Base-by-base conservation (phyloP, 352 stramenopile species). In the Pythium chondricola region DNA sequence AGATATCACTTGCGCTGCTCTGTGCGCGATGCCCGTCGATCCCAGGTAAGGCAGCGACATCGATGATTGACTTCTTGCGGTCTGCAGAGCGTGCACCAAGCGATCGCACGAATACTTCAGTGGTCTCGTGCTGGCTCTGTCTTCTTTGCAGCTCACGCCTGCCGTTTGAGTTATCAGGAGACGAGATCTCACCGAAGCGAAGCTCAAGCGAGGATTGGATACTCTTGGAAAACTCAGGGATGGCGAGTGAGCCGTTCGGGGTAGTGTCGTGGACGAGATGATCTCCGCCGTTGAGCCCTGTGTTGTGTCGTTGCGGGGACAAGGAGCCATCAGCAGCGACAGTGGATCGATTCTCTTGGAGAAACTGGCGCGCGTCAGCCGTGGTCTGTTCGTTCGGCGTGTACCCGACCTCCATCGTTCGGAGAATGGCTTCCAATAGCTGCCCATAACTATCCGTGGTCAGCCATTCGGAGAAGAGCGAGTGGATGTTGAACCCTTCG, bases 401-500 rank as follows among this genome's bases (percentile, higher is more conserved):
- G 48, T 82, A 77, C 0, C 81, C 81, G 13, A 63, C 59, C 46
- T 93, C 81, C 72, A 93, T 89, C 16, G 63, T 72, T 22, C 77
- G 65, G 40, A 93, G 37, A 13, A 93, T 68, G 0, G 67, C 64
- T 53, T 88, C 76, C 9, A 84, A 49, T 21, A 93, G 51, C 25
- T 85, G 66, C 0, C 54, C 67, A 3, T 73, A 51, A 52, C 69
- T 89, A 24, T 84, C 62, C 10, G 64, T 57, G 10, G 55, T 48
- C 16, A 93, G 65, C 81, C 78, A 93, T 26, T 61, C 65, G 52
- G 85, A 66, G 22, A 88, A 75, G 16, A 87, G 22, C 0, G 53
- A 36, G 57, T 88, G 78, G 26, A 89, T 75, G 58, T 87, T 83
- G 60, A 87, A 89, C 13, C 74, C 78, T 48, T 88, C 78, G 46